These are phyloP conservation scores for Rhododendron vialii DNA, from an alignment of 148 eudicot species.

Conservation along the genomic window DNA sequence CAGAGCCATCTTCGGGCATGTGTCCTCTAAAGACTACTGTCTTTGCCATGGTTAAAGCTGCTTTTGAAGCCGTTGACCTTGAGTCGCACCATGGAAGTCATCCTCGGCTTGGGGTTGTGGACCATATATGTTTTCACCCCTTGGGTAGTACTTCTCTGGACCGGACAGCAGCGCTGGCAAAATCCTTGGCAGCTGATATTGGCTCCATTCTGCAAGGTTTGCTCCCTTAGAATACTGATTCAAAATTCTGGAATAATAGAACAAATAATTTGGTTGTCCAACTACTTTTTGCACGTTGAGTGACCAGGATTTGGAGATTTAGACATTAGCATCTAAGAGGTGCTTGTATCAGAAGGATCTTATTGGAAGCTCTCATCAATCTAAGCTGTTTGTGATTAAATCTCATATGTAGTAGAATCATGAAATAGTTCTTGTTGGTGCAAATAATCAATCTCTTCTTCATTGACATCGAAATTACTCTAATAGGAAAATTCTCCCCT, in stretches of 20 bases:
- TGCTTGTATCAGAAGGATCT: not conserved
- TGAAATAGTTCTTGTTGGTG: not conserved
- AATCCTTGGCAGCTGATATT: constrained; percentile 65
- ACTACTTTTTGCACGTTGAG: not conserved
- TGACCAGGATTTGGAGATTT: not conserved
- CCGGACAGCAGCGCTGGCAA: constrained; percentile 54
- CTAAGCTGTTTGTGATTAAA: not conserved
- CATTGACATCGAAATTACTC: not conserved
- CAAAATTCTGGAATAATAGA: not conserved
- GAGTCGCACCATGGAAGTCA: constrained; percentile 68
- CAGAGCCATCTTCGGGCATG: constrained; percentile 14
- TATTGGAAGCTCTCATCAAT: constrained; percentile 1
- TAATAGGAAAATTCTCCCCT: not conserved
- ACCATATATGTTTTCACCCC: constrained; percentile 84
- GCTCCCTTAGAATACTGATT: constrained; percentile 7
- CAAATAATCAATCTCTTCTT: not conserved
- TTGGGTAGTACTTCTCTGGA: constrained; percentile 49
- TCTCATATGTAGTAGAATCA: not conserved
- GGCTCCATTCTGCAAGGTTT: constrained; percentile 64
- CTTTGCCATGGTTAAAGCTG: constrained; percentile 78
- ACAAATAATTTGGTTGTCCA: not conserved
- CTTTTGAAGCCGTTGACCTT: constrained; percentile 59
- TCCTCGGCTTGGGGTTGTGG: constrained; percentile 89
- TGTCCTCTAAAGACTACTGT: constrained; percentile 51
- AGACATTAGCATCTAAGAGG: not conserved